phyloP scores from a whole-genome alignment of 179 eudicot species.

The Sideroxylon spinosum region DNA sequence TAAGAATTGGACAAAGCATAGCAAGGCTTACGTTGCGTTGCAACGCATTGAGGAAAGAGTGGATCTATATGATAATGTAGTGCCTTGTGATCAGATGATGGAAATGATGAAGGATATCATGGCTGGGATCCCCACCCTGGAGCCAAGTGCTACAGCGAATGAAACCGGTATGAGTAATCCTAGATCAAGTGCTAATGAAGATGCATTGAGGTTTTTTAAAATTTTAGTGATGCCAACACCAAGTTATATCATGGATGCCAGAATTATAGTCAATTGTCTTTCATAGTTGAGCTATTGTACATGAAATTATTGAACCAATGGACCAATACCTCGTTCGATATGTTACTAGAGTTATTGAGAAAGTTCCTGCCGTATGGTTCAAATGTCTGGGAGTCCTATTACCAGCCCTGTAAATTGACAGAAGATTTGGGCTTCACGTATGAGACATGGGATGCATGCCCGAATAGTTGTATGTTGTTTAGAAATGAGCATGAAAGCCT shows the following conservation, averaged over 20 bases:
- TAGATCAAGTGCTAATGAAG: not conserved
- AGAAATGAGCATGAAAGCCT: not conserved
- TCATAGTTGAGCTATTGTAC: not conserved
- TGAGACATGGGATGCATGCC: not conserved
- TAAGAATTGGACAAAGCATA: not conserved
- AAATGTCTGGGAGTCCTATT: not conserved
- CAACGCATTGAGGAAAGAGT: not conserved
- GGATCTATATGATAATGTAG: too few relatives aligned
- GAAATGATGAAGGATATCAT: not conserved
- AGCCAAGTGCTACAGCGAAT: not conserved
- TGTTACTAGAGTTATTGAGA: not conserved
- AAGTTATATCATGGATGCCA: not conserved
- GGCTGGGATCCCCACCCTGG: not conserved
- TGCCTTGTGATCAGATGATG: not conserved
- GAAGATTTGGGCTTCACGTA: not conserved
- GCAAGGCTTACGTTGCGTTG: not conserved
- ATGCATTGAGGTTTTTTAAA: not conserved
- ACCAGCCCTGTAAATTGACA: not conserved
- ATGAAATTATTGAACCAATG: not conserved
- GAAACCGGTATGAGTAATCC: not conserved
- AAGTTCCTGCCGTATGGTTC: not conserved
- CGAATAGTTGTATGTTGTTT: not conserved
- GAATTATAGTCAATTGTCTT: not conserved
- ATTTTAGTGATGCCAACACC: not conserved
- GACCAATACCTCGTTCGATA: not conserved